Base-by-base conservation (phyloP, 306 rosid species). In the Rosa lucieae region DNA sequence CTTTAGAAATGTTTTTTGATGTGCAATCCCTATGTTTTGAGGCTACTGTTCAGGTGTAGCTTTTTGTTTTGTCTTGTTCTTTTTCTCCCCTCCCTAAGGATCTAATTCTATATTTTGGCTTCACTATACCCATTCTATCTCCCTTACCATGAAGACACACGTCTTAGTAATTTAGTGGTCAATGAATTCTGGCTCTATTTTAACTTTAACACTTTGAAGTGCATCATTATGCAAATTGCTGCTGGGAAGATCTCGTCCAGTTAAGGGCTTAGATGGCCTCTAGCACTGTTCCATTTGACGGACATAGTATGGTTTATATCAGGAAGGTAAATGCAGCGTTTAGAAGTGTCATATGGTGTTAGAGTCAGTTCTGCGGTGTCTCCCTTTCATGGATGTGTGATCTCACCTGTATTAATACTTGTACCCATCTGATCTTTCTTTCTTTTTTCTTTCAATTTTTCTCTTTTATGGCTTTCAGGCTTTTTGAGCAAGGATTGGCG, bases 251-350 rank as follows among this genome's bases (percentile, higher is more conserved):
- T 93, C 92, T 90, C 98, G 78, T 89, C 92, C 91, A 90, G 94
- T 95, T 92, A 93, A 90, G 85, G 95, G 93, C 92, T 91, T 89
- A 91, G 93, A 92, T 92, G 99, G 91, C 97, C 99, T 92, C 96
- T 92, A 84, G 90, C 97, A 86, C 93, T 92, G 92, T 97, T 89
- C 91, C 94, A 82, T 90, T 91, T 91, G 95, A 85, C 93, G 86
- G 99, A 89, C 97, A 90, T 90, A 84, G 90, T 91, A 88, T 93
- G 99, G 82, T 90, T 83, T 87, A 84, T 83, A 90, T 86, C 91
- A 90, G 99, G 99, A 96, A 96, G 99, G 98, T 96, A 96, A 91
- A 90, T 90, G 94, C 94, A 96, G 99, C 90, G 90, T 85, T 92
- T 87, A 93, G 97, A 95, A 88, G 98, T 89, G 96, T 88, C 88